Conservation (phyloP, 352 stramenopile genomes). For the Globisporangium nodosum region DNA sequence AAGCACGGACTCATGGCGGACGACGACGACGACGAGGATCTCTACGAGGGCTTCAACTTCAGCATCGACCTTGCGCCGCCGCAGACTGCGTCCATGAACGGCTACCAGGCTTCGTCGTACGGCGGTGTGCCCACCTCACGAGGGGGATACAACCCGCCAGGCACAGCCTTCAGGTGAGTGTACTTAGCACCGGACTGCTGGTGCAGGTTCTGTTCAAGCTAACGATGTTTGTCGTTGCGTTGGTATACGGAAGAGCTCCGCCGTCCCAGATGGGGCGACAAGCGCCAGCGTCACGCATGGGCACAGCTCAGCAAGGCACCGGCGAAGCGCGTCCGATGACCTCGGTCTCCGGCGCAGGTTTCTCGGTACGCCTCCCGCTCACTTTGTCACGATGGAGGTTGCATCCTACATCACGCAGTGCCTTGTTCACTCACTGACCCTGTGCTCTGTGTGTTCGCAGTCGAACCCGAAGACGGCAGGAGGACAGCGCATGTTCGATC, state of each 20-base stretch:
- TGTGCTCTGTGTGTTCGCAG: slow-evolving; percentile 15
- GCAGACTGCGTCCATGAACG: slow-evolving; percentile 52
- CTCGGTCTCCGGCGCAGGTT: slow-evolving; percentile 89
- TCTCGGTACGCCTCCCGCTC: slow-evolving; percentile 46
- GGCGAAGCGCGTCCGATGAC: slow-evolving; percentile 90
- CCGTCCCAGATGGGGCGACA: slow-evolving; percentile 77
- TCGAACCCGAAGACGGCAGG: slow-evolving; percentile 72
- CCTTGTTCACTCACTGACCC: background rate
- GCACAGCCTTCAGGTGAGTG: slow-evolving; percentile 62
- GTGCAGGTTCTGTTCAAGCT: background rate
- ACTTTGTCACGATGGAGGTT: background rate
- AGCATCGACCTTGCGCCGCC: slow-evolving; percentile 75
- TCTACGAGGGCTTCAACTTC: slow-evolving; percentile 91
- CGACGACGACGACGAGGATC: slow-evolving; percentile 81
- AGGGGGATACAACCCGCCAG: slow-evolving; percentile 57
- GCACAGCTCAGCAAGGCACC: slow-evolving; percentile 38
- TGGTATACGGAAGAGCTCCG: slow-evolving; percentile 26
- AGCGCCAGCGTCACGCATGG: slow-evolving; percentile 50
- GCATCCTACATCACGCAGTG: too few species aligned
- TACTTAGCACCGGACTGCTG: background rate
- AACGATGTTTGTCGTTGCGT: background rate
- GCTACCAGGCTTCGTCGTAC: slow-evolving; percentile 56
- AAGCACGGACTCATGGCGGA: slow-evolving; percentile 60
- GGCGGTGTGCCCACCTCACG: slow-evolving; percentile 47
- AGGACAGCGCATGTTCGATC: slow-evolving; percentile 84